Evolutionary conservation across 257 asterid species (phyloP), one percentile per base, ranked within the genome.

Genomic region (Lavandula angustifolia): DNA sequence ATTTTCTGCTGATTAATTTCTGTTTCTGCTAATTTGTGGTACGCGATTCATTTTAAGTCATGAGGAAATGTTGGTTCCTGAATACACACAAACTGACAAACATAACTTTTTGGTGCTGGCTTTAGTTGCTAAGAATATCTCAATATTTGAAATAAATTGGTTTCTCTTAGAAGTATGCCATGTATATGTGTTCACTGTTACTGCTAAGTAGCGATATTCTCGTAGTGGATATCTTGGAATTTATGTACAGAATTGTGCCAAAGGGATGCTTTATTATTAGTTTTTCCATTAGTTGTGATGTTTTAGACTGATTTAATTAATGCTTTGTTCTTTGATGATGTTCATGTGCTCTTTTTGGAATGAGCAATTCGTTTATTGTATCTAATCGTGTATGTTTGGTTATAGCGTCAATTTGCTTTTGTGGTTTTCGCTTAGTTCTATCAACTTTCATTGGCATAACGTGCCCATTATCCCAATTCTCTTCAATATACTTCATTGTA

Each of bases 201-300:
- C 29, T 60, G 17, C 29, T 22, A 43, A 22, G 27, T 22, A 22
- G 1, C 27, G 27, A 42, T 27, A 5, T 44, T 34, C 16, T 13
- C 32, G 6, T 7, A 32, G 4, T 27, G 31, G 17, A 16, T 32
- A 5, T 29, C 40, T 29, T 9, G 40, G 12, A 29, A 29, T 31
- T 29, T 29, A 29, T 10, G 40, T 31, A 29, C 16, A 53, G 12
- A 4, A 9, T 12, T 53, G 3, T 1, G 18, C 7, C 2, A 29
- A 53, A 4, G 11, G 17, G 13, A 27, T 47, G 16, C 47, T 33
- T 32, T 32, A 2, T 18, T 32, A 33, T 14, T 8, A 11, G 10
- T 62, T 62, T 62, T 48, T n/a, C 44, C 12, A 14, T 32, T 12
- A 34, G 34, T 5, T 16, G 58, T 62, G 38, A 33, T 9, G 27